Evolutionary conservation across 2,329 filamentous ascomycete species (phyloP), one percentile per base, ranked within the genome.

Genomic region (Alternaria triticina): DNA sequence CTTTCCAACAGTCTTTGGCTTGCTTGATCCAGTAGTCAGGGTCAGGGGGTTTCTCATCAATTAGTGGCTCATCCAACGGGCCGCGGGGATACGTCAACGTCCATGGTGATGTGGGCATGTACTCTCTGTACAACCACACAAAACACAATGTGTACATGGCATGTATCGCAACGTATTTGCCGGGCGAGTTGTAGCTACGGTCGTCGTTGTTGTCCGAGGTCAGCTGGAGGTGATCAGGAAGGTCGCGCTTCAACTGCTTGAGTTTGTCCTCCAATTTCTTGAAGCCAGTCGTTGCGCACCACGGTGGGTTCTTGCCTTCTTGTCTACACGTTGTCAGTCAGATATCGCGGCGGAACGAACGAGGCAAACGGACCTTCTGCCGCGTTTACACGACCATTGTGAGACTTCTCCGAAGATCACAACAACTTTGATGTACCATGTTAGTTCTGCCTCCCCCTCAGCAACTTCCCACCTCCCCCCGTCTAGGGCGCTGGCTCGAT

Each of bases 111-210:
- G 90, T 91, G 0, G 89, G 89, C 25, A 91, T 84, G 65, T 89
- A 91, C 74, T 91, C 89, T 65, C 90, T 84, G 71, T 91, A 88
- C 27, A 92, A 82, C 81, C 91, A 88, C 65, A 93, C 89, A 59
- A 86, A 84, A 73, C 88, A 91, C 3, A 92, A 82, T 2, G 86
- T 86, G 62, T 88, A 86, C 1, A 91, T 84, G 69, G 89, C 88
- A 70, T 93, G 90, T 58, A 93, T 80, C 4, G 90, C 84, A 10
- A 89, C 86, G 71, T 90, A 93, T 8, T 86, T 85, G 49, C 88
- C 89, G 2, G 87, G 87, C 45, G 87, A 85, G 58, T 87, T 85
- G 64, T 87, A 88, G 69, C 91, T 88, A 70, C 92, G 89, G 23
- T 86, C 88, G 69, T 87, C 86, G 46, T 89, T 89, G 73, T 91